These are phyloP conservation scores for Hypoxylon trugodes DNA, from an alignment of 495 filamentous ascomycete genomes.

Conservation along the genomic window DNA sequence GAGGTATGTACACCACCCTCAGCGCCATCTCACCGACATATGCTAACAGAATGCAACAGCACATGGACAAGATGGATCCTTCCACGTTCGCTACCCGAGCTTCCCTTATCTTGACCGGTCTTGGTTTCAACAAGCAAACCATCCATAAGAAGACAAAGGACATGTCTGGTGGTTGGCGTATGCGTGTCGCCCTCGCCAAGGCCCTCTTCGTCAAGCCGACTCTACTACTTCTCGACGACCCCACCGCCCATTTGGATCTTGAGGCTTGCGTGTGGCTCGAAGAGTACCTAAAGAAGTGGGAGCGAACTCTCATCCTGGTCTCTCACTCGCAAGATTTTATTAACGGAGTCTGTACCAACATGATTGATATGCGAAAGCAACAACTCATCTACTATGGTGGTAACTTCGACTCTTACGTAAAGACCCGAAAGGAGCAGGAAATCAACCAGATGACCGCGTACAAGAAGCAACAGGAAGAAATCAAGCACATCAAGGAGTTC, in stretches of 20 bases:
- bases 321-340: slow-evolving; percentile 99
- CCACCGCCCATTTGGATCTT: slow-evolving; percentile 98
- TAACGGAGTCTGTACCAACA: slow-evolving; percentile 98
- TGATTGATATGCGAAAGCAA: slow-evolving; percentile 96
- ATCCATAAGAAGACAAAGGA: slow-evolving; percentile 99
- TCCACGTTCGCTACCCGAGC: slow-evolving; percentile 99
- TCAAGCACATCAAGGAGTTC: slow-evolving; percentile 99
- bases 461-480: slow-evolving; percentile 98
- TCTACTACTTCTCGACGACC: slow-evolving; percentile 94
- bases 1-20: slow-evolving; percentile 69
- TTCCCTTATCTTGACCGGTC: slow-evolving; percentile 96
- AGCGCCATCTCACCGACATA: not conserved
- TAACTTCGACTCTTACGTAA: slow-evolving; percentile 99
- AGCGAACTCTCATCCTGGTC: slow-evolving; percentile 94
- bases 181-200: slow-evolving; percentile 98
- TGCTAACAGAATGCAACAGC: slow-evolving; percentile 61
- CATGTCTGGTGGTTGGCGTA: slow-evolving; percentile 99
- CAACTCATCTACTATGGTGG: slow-evolving; percentile 97
- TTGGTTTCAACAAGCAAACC: slow-evolving; percentile 97
- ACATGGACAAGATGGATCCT: slow-evolving; percentile 98
- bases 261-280: slow-evolving; percentile 99
- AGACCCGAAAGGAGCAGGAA: slow-evolving; percentile 94
- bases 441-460: slow-evolving; percentile 99
- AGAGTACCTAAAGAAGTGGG: slow-evolving; percentile 99
- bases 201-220: slow-evolving; percentile 98